phyloP scores from a whole-genome alignment of 768 basidiomycete species.

The Phlebiopsis gigantea region DNA sequence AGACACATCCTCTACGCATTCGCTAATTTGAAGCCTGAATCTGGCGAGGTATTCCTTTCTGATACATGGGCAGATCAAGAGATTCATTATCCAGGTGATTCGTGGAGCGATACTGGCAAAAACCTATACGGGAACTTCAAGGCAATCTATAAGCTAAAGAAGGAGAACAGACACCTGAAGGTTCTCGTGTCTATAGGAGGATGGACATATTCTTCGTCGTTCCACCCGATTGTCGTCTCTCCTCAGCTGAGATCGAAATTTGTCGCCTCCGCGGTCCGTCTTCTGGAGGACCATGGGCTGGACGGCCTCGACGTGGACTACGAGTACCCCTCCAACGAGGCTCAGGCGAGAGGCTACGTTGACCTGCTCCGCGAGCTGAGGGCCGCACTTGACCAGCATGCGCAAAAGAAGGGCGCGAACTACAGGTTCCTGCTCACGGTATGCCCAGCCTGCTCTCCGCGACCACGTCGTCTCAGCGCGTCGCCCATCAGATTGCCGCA shows the following conservation, averaged over 20 bases:
- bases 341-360: slow-evolving; percentile 79
- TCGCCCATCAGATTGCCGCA: slow-evolving; percentile 67
- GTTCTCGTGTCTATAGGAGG: slow-evolving; percentile 89
- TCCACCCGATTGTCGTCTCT: slow-evolving; percentile 76
- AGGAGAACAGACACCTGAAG: slow-evolving; percentile 74
- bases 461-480: not conserved
- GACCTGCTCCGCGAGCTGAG: slow-evolving; percentile 76
- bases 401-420: slow-evolving; percentile 53
- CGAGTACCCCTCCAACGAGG: slow-evolving; percentile 80
- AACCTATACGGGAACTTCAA: slow-evolving; percentile 97
- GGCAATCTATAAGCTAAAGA: slow-evolving; percentile 87
- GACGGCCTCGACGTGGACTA: slow-evolving; percentile 93
- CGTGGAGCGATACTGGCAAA: slow-evolving; percentile 86
- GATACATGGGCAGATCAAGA: slow-evolving; percentile 96
- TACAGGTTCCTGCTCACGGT: slow-evolving; percentile 75
- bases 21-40: slow-evolving; percentile 77
- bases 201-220: slow-evolving; percentile 88
- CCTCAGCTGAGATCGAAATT: slow-evolving; percentile 64
- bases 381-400: slow-evolving; percentile 69
- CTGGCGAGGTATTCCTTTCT: slow-evolving; percentile 83
- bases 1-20: slow-evolving; percentile 93
- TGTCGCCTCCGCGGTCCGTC: slow-evolving; percentile 68
- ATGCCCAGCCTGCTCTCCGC: slow-evolving; percentile 22
- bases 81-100: slow-evolving; percentile 93
- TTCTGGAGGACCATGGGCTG: slow-evolving; percentile 88